Base-by-base conservation (phyloP, 164 flowering plant genomes). In the Vitis cinerea region DNA sequence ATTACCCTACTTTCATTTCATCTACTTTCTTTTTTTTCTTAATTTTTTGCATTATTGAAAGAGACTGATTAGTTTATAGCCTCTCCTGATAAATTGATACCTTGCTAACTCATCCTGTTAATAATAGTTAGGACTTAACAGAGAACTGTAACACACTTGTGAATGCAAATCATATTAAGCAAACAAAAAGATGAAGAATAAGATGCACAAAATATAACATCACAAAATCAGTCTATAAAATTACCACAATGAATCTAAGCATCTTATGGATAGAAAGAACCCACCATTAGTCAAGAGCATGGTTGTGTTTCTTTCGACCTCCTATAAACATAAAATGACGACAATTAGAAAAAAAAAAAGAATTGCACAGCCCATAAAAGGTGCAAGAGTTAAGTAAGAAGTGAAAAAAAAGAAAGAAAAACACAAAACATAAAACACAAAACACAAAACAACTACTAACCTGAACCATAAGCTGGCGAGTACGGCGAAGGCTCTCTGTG, bases 401-500 rank as follows among this genome's bases (percentile, higher is more conserved):
- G 30, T 23, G 17, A 51, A 19, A 4, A 44, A 49, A 48, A 49
- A 27, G 8, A 58, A 52, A 47, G 16, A 23, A 63, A 37, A 37
- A 37, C 44, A 23, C 27, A 19, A 19, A 19, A 1, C 15, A 62
- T 17, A 17, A 17, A 17, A 17, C 19, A 17, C 19, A 19, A 37
- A 37, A 37, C 44, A 23, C 27, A 1, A 23, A 23, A 2, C 15
- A 62, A 49, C 31, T 44, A 65, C 68, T 55, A 19, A 92, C 97
- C 93, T 90, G 97, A 80, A 87, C 96, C 99, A 95, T 90, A 73
- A 95, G 78, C 67, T 91, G 99, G 57, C 94, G 90, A 60, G 94
- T 83, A 9, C 96, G 91, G 0, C 99, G 90, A 73, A 95, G 97
- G 72, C 97, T 87, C 54, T 94, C 96, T 48, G 97, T 94, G 64